Conservation (phyloP, 73 alveolate species). For the Stentor roeselii region DNA sequence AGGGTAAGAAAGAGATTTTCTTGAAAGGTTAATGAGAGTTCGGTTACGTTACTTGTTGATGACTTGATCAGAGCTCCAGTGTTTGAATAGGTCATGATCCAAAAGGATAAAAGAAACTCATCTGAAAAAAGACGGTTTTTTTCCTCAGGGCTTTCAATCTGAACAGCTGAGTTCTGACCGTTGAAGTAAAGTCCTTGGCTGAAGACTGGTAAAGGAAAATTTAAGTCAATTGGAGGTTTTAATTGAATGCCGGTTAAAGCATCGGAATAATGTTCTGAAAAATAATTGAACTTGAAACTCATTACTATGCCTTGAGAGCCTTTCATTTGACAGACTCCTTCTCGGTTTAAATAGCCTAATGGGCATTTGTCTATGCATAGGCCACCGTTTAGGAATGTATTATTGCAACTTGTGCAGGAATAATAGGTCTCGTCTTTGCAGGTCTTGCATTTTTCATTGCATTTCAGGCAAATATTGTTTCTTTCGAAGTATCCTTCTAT, state of each 20-base stretch:
- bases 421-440: no score
- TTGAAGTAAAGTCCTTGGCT: not conserved
- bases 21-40: no score
- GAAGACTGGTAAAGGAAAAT: not conserved
- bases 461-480: no score
- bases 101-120: not conserved
- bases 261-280: not conserved
- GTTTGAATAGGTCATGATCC: not conserved
- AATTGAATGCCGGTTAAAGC: not conserved
- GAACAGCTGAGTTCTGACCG: not conserved
- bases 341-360: not conserved
- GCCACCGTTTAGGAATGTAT: no score
- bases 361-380: not conserved
- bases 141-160: not conserved
- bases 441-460: no score
- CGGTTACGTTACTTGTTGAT: no score
- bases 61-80: not conserved
- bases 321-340: not conserved
- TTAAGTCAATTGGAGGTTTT: no score
- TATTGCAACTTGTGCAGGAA: no score
- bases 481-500: no score
- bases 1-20: no score
- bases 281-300: no score
- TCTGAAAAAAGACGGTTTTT: no score
- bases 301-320: not conserved